Evolutionary conservation across 2,329 filamentous ascomycete species (phyloP), one percentile per base, ranked within the genome.

Genomic region (Tricladium varicosporioides): DNA sequence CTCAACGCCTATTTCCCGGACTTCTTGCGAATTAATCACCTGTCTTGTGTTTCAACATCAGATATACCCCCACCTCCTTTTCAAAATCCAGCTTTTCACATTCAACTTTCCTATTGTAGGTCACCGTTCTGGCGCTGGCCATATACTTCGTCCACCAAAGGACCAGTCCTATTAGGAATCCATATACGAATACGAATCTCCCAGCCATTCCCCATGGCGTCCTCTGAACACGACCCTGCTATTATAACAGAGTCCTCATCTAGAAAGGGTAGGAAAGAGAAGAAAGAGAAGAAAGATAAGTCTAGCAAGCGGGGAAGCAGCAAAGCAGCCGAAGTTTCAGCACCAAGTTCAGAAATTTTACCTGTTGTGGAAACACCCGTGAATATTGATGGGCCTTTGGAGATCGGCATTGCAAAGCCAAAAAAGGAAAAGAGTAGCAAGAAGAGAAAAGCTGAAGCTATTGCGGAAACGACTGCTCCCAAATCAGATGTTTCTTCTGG

Each of bases 391-490:
- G n/a, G 4, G 5, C 19, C 36, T 2, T 16, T 14, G 27, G 27
- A 43, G 10, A 19, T 4, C 4, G 15, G 8, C 18, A 42, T 4
- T n/a, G 53, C 53, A 22, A 67, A 66, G 51, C 48, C 55, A n/a
- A 67, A 66, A 54, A 71, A 70, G 53, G 63, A 67, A 18, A 70
- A 68, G 54, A 65, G 61, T 3, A 65, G 67, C 56, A 68, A 65
- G 51, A 65, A 65, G 55, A 51, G 56, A 45, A 62, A 61, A 45
- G 44, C 57, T 53, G 62, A 63, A 32, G 48, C 57, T 31, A 16
- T 65, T 27, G 53, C 47, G 33, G 62, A 65, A 43, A 27, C 49
- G 1, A 44, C 32, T 9, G n/a, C 45, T 18, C 31, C 22, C 33
- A 48, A 43, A 14, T 19, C 57, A 16, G 19, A 48, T 16, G 44